Evolutionary conservation across 495 filamentous ascomycete genomes (phyloP), one percentile per base, ranked within the genome.

Genomic region (Chlorociboria aeruginascens): DNA sequence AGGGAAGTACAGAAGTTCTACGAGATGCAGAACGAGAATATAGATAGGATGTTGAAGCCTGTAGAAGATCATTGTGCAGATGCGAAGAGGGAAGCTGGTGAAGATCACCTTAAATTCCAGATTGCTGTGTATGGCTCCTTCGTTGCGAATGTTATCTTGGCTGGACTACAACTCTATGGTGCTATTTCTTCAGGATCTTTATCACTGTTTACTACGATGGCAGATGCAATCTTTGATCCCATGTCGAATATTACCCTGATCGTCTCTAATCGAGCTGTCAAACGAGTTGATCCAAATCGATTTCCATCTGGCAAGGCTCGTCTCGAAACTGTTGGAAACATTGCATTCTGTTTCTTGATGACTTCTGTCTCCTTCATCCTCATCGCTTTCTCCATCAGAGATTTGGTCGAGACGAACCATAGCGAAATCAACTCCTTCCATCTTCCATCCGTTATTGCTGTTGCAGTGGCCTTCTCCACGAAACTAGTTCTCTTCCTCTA

Each of bases 321-420:
- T 16, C 85, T 98, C 43, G 92, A 98, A 65, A 97, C 89, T 6
- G 86, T 88, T 1, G 92, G 92, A 39, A 98, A 97, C 59, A 97
- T 98, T 55, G 78, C 82, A 52, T 98, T 98, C 71, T 95, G 90
- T 67, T 95, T 93, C 68, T 72, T 98, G 56, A 98, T 98, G 92
- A 85, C 78, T 40, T 70, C 86, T 39, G 90, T 98, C 13, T 95
- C 89, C 2, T 72, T 86, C 53, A 85, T 97, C 63, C 72, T 98
- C 17, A 87, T 98, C 51, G 88, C 90, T 36, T 82, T 95, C 62
- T 88, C 88, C 0, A 68, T 77, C 28, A 73, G 79, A 17, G 82
- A 93, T 32, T 68, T 98, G 7, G 69, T 62, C 9, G 56, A 43
- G 6, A 63, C 61, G n/a, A 58, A 53, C 12, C 14, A 31, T 17